Evolutionary conservation across 163 green algal genomes (phyloP).

Genomic region (Chlorella variabilis): DNA sequence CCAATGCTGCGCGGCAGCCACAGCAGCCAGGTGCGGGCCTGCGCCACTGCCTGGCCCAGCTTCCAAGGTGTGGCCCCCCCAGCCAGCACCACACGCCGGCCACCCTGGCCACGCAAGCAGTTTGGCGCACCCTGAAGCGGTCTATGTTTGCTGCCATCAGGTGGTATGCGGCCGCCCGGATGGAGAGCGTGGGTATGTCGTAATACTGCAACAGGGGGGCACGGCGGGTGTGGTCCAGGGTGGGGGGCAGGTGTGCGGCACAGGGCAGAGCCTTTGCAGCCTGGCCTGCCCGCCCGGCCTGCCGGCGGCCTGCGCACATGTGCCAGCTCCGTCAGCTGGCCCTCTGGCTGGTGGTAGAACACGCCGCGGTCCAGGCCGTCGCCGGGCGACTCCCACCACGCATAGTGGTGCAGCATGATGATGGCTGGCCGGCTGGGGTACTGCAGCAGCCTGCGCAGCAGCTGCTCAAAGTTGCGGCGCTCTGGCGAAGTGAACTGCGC

Average conservation of each 20-base stretch:
- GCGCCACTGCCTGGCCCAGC: too few relatives aligned
- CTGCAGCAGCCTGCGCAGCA: slow-evolving; percentile 62
- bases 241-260: background rate
- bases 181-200: background rate
- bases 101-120: too few relatives aligned
- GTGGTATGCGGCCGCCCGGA: slow-evolving; percentile 4
- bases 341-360: slow-evolving; percentile 33
- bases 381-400: background rate
- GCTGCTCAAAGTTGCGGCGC: slow-evolving; percentile 54
- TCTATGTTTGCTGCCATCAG: background rate
- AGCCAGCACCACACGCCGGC: too few relatives aligned
- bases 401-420: slow-evolving; percentile 30
- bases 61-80: too few relatives aligned
- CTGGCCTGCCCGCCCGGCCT: too few relatives aligned
- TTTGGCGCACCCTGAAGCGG: background rate
- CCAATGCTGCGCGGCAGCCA: background rate
- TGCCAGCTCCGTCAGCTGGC: background rate
- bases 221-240: too few relatives aligned
- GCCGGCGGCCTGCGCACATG: too few relatives aligned
- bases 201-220: slow-evolving; percentile 14
- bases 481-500: background rate
- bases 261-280: too few relatives aligned
- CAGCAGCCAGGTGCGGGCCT: too few relatives aligned
- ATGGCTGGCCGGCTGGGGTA: slow-evolving; percentile 59
- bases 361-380: slow-evolving; percentile 22